phyloP scores from a whole-genome alignment of 768 basidiomycete genomes.

The Boletus fagicola region DNA sequence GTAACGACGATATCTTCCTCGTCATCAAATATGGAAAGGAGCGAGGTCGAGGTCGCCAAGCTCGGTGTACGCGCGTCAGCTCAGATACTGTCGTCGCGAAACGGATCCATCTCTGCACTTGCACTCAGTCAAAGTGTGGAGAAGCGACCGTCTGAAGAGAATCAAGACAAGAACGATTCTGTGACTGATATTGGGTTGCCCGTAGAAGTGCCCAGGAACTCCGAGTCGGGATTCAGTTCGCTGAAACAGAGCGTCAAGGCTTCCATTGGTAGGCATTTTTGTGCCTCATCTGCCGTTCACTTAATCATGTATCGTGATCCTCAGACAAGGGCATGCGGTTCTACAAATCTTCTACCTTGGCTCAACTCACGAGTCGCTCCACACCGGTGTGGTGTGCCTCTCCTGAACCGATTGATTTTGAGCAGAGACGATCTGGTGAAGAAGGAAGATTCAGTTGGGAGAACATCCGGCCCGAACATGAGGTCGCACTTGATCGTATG shows the following conservation, averaged over 20 bases:
- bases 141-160: slow-evolving; percentile 10
- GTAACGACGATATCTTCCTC: slow-evolving; percentile 17
- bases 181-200: slow-evolving; percentile 28
- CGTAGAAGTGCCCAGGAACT: slow-evolving; percentile 20
- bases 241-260: slow-evolving; percentile 70
- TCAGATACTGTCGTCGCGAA: slow-evolving; percentile 27
- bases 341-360: slow-evolving; percentile 62
- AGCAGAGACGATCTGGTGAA: slow-evolving; percentile 32
- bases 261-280: slow-evolving; percentile 60
- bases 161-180: slow-evolving; percentile 7
- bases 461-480: slow-evolving; percentile 32
- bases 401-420: slow-evolving; percentile 33
- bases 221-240: slow-evolving; percentile 43
- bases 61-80: slow-evolving; percentile 30
- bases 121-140: slow-evolving; percentile 5
- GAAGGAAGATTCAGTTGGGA: slow-evolving; percentile 37
- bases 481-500: slow-evolving; percentile 58
- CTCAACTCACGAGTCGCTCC: slow-evolving; percentile 35
- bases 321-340: slow-evolving; percentile 67
- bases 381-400: slow-evolving; percentile 32
- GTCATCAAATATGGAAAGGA: slow-evolving; percentile 26
- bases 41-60: slow-evolving; percentile 32
- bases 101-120: slow-evolving; percentile 22
- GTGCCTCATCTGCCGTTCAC: neutral
- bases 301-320: neutral